Evolutionary conservation across 2,329 filamentous ascomycete species (phyloP), one percentile per base, ranked within the genome.

Genomic region (Lomentospora prolificans): DNA sequence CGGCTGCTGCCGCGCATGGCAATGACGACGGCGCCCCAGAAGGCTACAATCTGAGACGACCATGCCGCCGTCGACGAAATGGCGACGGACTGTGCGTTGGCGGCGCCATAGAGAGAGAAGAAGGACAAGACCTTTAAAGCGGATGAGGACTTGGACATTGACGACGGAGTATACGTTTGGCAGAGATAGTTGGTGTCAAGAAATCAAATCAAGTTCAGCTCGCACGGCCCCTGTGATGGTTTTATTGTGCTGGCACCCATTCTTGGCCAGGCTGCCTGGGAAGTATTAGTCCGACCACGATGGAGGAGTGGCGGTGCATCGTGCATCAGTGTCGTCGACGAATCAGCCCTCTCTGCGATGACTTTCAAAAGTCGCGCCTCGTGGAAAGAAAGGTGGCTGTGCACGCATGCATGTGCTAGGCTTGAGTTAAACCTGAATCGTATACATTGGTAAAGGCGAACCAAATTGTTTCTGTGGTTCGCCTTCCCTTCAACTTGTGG

Each of bases 31-130:
- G 46, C 46, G 46, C 46, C 46, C 46, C 46, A 50, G 46, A 50
- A 50, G 46, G 46, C 46, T 25, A 50, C 46, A 22, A 50, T 50
- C 25, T 50, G 46, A 10, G 46, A 50, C 17, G 46, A 50, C 46
- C 46, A 50, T 25, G 46, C 46, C n/a, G 46, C 46, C 27, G 46
- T 50, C 4, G 46, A 50, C 1, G 46, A 50, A 22, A 50, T 22
- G 22, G 46, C 46, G 46, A 50, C 14, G 46, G 46, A 50, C 27
- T 50, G 46, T 27, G 46, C 46, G 9, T 50, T 50, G 9, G 46
- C 46, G 46, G 22, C 22, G 3, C 17, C 27, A 6, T 25, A 17
- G 12, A 50, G 46, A 5, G 27, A 28, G 14, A 28, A 25, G 46
- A 28, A 50, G 46, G 46, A 25, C 1, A 50, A 3, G 14, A 25